phyloP scores from a whole-genome alignment of 2,329 filamentous ascomycete species.

The Monilinia polystroma region DNA sequence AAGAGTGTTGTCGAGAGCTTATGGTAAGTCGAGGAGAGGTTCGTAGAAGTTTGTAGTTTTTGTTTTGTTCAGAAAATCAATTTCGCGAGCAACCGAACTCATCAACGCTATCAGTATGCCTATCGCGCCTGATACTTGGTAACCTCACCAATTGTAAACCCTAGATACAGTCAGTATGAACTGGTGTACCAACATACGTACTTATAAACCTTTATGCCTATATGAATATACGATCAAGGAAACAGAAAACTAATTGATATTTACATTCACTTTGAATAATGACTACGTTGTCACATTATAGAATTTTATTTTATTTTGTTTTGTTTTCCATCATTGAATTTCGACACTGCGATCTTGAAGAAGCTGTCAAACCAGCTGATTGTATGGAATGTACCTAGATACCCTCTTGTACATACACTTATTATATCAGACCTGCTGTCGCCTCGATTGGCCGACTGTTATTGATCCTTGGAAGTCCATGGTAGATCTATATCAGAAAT shows the following conservation, averaged over 20 bases:
- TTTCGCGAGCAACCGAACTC: conserved; percentile 6
- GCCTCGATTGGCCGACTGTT: too few relatives aligned
- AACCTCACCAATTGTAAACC: not conserved
- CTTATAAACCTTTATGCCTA: too few relatives aligned
- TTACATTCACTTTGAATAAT: not conserved
- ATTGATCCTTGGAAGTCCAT: not conserved
- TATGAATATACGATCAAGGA: not conserved
- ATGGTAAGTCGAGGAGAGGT: not conserved
- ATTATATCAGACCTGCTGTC: not conserved
- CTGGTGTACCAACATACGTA: too few relatives aligned
- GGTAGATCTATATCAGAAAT: not conserved
- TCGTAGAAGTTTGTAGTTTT: not conserved
- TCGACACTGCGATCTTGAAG: not conserved
- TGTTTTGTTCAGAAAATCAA: conserved; percentile 14
- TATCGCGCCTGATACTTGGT: conserved; percentile 5
- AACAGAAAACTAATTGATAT: not conserved
- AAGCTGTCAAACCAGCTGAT: not conserved
- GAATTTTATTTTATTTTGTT: not conserved
- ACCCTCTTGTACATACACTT: not conserved
- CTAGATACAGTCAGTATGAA: too few relatives aligned
- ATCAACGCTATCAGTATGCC: not conserved
- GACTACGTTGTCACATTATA: not conserved
- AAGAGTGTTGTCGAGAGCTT: not conserved
- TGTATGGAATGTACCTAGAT: not conserved
- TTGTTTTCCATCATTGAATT: not conserved